These are phyloP conservation scores for Trichosanthes truncata DNA, from an alignment of 306 rosid genomes.

Conservation along the genomic window DNA sequence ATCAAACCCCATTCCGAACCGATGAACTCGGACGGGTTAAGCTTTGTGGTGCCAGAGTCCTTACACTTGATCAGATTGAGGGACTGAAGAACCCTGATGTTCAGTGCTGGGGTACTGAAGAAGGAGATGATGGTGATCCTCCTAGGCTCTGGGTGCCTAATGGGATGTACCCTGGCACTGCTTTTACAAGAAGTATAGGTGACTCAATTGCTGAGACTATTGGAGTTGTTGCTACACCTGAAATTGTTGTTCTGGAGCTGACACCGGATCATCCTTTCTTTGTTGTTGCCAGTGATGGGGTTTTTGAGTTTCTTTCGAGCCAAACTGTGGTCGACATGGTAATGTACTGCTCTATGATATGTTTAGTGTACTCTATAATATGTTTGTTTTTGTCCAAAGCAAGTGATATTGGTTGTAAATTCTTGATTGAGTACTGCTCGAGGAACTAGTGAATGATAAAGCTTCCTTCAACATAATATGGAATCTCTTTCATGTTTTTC, in stretches of 20 bases:
- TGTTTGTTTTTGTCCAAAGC: background rate
- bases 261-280: conserved; percentile 76
- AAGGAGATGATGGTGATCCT: conserved; percentile 93
- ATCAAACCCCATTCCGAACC: conserved; percentile 76
- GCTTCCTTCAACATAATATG: background rate
- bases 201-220: conserved; percentile 88
- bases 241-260: conserved; percentile 81
- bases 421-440: background rate
- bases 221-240: conserved; percentile 97
- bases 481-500: background rate
- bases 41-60: conserved; percentile 91
- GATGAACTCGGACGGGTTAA: conserved; percentile 85
- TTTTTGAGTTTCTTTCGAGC: conserved; percentile 95
- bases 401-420: background rate
- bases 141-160: conserved; percentile 95
- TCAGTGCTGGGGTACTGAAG: conserved; percentile 92
- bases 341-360: conserved; percentile 20
- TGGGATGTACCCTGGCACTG: conserved; percentile 98
- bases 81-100: conserved; percentile 90
- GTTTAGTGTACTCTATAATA: background rate
- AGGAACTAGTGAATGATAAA: background rate
- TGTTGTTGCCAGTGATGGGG: conserved; percentile 96
- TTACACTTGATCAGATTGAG: conserved; percentile 96
- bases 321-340: conserved; percentile 95
- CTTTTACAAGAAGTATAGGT: conserved; percentile 89